Conservation (phyloP, 805 yeast genomes). For the Jamesozyma gamospora region DNA sequence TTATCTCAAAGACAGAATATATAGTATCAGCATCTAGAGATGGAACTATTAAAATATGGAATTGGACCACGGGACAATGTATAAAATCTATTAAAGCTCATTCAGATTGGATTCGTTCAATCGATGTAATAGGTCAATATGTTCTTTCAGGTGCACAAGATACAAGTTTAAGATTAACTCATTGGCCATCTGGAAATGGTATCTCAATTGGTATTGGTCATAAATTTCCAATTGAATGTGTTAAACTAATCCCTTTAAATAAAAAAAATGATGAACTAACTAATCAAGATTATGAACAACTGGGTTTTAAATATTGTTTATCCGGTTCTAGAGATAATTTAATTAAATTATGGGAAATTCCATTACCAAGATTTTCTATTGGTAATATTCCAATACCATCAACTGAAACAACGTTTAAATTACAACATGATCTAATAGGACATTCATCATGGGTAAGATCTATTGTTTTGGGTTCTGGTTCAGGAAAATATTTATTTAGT, state of each 20-base stretch:
- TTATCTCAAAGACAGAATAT: constrained; percentile 36
- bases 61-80: constrained; percentile 57
- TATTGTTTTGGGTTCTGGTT: constrained; percentile 48
- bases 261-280: constrained; percentile 19
- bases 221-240: constrained; percentile 71
- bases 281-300: constrained; percentile 18
- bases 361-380: constrained; percentile 49
- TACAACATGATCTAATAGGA: constrained; percentile 50
- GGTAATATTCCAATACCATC: constrained; percentile 46
- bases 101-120: constrained; percentile 75
- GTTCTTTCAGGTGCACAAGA: constrained; percentile 71
- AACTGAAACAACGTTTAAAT: constrained; percentile 35
- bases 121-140: constrained; percentile 51
- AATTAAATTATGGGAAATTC: constrained; percentile 69
- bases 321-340: constrained; percentile 74
- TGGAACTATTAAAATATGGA: constrained; percentile 53
- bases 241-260: constrained; percentile 53
- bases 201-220: constrained; percentile 64
- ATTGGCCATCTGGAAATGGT: constrained; percentile 57
- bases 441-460: constrained; percentile 84
- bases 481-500: constrained; percentile 49
- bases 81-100: constrained; percentile 62
- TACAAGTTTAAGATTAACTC: constrained; percentile 59
- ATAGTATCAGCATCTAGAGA: constrained; percentile 51
- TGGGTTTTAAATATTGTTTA: constrained; percentile 64